A percentile compares a stretch with the other conserved stretches of the same genome.
Evolutionary conservation across 371 early-diverging fungal genomes (phyloP).

Genomic region (Phascolomyces articulosus): DNA sequence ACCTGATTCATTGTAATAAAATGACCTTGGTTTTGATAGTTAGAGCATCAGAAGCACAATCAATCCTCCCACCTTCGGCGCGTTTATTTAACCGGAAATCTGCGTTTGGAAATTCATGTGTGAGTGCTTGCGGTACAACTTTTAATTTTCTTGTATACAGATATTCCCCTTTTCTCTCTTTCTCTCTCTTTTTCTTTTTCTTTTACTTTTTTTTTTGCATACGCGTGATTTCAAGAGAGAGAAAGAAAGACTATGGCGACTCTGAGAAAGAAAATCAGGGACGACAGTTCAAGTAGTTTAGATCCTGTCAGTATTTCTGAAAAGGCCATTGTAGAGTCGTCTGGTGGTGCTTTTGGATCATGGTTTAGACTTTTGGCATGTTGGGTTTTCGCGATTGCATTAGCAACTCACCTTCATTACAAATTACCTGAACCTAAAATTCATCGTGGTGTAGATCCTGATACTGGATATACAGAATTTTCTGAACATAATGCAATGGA

Average conservation of each 20-base stretch:
- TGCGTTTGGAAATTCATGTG: constrained; percentile 1
- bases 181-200: neutral
- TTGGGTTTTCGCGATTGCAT: constrained; percentile 27
- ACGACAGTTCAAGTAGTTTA: neutral
- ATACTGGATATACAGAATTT: constrained; percentile 44
- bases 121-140: constrained; percentile 29
- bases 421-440: constrained; percentile 43
- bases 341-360: constrained; percentile 8
- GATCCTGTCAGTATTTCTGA: neutral
- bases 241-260: neutral
- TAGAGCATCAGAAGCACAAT: no score
- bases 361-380: constrained; percentile 20
- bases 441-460: constrained; percentile 35
- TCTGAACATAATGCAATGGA: constrained; percentile 61
- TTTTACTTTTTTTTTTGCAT: no score
- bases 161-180: neutral
- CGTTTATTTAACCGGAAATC: neutral
- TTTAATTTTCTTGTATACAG: constrained; percentile 7
- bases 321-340: neutral
- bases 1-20: no score
- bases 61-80: neutral
- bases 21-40: no score
- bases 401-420: constrained; percentile 43
- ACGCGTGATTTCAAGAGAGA: no score
- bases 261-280: neutral